phyloP scores from a whole-genome alignment of 805 yeast genomes.

The Candida jianshihensis region DNA sequence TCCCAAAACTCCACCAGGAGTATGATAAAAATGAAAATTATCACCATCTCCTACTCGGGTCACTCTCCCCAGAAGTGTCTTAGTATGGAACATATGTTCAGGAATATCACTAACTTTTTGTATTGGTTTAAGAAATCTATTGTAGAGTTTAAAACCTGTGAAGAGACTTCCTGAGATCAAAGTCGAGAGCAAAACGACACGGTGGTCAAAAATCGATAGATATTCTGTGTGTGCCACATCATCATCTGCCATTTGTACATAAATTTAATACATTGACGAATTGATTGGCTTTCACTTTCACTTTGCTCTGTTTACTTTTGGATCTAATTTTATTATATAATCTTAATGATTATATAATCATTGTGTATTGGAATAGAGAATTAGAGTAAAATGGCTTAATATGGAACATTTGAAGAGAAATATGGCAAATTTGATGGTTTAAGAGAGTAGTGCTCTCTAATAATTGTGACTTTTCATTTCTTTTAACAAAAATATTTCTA shows the following conservation, averaged over 20 bases:
- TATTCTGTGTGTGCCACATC: neutral
- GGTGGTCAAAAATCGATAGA: constrained; percentile 10
- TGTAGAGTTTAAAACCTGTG: constrained; percentile 38
- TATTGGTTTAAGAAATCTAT: constrained; percentile 41
- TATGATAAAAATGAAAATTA: constrained; percentile 84
- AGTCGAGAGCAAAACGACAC: constrained; percentile 23
- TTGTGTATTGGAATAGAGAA: too few species aligned
- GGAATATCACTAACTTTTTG: constrained; percentile 48
- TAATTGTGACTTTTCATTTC: too few species aligned
- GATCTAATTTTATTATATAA: too few species aligned
- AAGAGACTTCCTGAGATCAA: constrained; percentile 32
- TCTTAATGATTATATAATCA: too few species aligned
- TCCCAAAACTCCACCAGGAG: constrained; percentile 81
- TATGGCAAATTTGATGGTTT: too few species aligned
- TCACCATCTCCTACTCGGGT: constrained; percentile 95
- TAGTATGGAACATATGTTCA: constrained; percentile 30
- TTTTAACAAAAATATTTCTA: too few species aligned
- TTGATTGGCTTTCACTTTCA: too few species aligned
- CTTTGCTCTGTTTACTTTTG: too few species aligned
- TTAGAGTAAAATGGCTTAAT: too few species aligned
- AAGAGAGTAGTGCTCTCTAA: too few species aligned
- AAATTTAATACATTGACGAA: too few species aligned
- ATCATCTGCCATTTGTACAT: neutral
- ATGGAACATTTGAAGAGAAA: too few species aligned
- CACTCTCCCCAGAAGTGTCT: constrained; percentile 61